Percentiles rank a stretch among this genome's conserved stretches.
phyloP scores from a whole-genome alignment of 192 early-diverging fungal species.

The Coemansia biformis region DNA sequence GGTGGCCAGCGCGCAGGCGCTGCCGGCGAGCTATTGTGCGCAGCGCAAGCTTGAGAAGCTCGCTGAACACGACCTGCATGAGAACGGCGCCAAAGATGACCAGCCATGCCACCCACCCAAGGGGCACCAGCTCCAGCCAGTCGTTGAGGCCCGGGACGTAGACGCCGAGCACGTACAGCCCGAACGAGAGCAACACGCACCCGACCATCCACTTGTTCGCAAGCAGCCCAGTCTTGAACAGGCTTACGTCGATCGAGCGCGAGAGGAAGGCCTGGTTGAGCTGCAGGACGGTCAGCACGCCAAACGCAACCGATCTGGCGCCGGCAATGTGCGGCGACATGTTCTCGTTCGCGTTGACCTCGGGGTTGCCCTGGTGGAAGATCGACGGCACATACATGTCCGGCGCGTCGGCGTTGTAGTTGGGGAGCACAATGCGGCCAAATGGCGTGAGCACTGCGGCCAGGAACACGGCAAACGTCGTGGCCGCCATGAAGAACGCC shows the following conservation, averaged over 20 bases:
- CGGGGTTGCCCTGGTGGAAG: slow-evolving; percentile 43
- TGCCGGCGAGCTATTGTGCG: slow-evolving; percentile 15
- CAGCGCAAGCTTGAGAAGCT: slow-evolving; percentile 55
- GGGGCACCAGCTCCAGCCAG: slow-evolving; percentile 57
- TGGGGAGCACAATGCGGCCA: slow-evolving; percentile 25
- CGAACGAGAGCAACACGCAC: slow-evolving; percentile 67
- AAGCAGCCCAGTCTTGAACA: slow-evolving; percentile 70
- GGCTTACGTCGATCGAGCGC: slow-evolving; percentile 60
- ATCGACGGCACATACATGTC: slow-evolving; percentile 42
- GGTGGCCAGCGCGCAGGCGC: neutral
- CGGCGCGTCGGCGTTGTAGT: slow-evolving; percentile 11
- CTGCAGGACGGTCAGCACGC: slow-evolving; percentile 79
- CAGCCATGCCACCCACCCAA: slow-evolving; percentile 58
- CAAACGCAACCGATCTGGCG: slow-evolving; percentile 60
- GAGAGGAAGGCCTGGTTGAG: slow-evolving; percentile 84
- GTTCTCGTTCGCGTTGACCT: slow-evolving; percentile 41
- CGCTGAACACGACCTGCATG: slow-evolving; percentile 55
- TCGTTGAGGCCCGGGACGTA: slow-evolving; percentile 65
- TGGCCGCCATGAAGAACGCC: slow-evolving; percentile 60
- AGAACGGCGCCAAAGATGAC: slow-evolving; percentile 57
- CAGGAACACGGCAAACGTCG: slow-evolving; percentile 61
- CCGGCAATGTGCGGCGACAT: slow-evolving; percentile 43
- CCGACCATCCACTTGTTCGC: slow-evolving; percentile 79
- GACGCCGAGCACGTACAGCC: slow-evolving; percentile 67
- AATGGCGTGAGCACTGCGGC: slow-evolving; percentile 51